phyloP scores from a whole-genome alignment of 2,329 filamentous ascomycete genomes.

The Xylariaceae sp. region DNA sequence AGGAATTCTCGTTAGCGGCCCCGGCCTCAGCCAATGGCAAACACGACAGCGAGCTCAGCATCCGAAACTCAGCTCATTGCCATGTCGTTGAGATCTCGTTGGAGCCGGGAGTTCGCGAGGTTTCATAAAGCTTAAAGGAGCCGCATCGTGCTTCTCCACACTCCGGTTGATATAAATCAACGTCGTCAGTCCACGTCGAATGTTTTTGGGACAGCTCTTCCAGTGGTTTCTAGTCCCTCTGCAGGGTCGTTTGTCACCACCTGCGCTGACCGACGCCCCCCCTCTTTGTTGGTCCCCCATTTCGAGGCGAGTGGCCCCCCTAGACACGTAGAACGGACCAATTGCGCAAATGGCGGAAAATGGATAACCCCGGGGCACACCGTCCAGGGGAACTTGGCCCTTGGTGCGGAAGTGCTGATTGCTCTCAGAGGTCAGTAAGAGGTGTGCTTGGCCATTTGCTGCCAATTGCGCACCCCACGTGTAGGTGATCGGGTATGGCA shows the following conservation, averaged over 20 bases:
- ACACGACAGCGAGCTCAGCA: constrained; percentile 19
- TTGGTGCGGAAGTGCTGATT: too few relatives aligned
- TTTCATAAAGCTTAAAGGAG: constrained; percentile 40
- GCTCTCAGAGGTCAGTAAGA: not conserved
- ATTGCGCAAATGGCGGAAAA: constrained; percentile 9
- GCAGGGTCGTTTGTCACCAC: constrained; percentile 1
- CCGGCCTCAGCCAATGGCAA: constrained; percentile 34
- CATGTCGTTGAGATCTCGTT: constrained; percentile 30
- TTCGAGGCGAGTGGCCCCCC: constrained; percentile 1
- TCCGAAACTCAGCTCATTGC: constrained; percentile 25
- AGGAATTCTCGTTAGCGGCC: constrained; percentile 41
- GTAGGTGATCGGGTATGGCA: constrained; percentile 4
- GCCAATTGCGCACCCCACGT: constrained; percentile 40
- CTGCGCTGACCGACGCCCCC: constrained; percentile 10
- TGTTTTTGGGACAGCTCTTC: constrained; percentile 25
- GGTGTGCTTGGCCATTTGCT: constrained; percentile 26
- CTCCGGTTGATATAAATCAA: constrained; percentile 34
- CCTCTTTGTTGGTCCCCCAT: not conserved
- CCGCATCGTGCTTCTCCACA: constrained; percentile 41
- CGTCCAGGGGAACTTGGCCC: not conserved
- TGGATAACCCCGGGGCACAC: not conserved
- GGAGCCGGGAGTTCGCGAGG: constrained; percentile 38
- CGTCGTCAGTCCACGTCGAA: constrained; percentile 26
- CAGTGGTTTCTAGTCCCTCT: constrained; percentile 2
- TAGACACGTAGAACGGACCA: constrained; percentile 6